Evolutionary conservation across 2,329 filamentous ascomycete genomes (phyloP).

Genomic region (Sphaerulina vaccinii): DNA sequence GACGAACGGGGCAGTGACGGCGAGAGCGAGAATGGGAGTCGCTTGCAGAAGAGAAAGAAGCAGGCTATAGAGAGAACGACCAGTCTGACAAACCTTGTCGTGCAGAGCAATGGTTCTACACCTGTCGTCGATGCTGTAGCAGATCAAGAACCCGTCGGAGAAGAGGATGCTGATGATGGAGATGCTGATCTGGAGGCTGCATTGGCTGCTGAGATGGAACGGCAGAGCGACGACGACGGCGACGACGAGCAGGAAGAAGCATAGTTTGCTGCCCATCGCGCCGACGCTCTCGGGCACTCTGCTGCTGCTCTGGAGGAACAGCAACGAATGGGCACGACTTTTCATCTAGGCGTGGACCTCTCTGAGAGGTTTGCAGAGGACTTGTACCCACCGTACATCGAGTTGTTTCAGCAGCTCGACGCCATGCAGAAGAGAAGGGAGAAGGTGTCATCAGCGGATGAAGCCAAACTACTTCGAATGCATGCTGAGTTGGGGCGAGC

Average conservation of each 20-base stretch:
- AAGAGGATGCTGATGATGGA: slow-evolving; percentile 32
- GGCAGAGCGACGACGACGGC: slow-evolving; percentile 37
- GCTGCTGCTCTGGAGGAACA: too few relatives aligned
- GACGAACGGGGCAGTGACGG: slow-evolving; percentile 36
- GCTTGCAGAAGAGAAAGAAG: slow-evolving; percentile 49
- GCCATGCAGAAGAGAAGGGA: too few relatives aligned
- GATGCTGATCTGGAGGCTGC: slow-evolving; percentile 59
- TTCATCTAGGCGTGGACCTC: too few relatives aligned
- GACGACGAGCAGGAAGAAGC: background rate
- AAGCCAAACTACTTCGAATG: too few relatives aligned
- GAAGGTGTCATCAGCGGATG: too few relatives aligned
- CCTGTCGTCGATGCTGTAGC: slow-evolving; percentile 40
- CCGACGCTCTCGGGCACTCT: too few relatives aligned
- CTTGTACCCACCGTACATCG: too few relatives aligned
- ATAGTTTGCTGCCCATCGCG: too few relatives aligned
- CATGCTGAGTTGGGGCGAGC: too few relatives aligned
- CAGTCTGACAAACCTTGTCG: slow-evolving; percentile 44
- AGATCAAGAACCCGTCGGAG: slow-evolving; percentile 35
- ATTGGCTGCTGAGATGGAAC: slow-evolving; percentile 46
- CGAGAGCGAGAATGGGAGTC: slow-evolving; percentile 44
- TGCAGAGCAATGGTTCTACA: slow-evolving; percentile 11
- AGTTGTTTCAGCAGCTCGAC: background rate
- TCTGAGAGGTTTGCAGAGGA: too few relatives aligned
- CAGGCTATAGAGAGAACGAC: slow-evolving; percentile 48
- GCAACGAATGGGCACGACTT: too few relatives aligned